Conservation (phyloP, 805 yeast species). For the Kuraishia borneana region DNA sequence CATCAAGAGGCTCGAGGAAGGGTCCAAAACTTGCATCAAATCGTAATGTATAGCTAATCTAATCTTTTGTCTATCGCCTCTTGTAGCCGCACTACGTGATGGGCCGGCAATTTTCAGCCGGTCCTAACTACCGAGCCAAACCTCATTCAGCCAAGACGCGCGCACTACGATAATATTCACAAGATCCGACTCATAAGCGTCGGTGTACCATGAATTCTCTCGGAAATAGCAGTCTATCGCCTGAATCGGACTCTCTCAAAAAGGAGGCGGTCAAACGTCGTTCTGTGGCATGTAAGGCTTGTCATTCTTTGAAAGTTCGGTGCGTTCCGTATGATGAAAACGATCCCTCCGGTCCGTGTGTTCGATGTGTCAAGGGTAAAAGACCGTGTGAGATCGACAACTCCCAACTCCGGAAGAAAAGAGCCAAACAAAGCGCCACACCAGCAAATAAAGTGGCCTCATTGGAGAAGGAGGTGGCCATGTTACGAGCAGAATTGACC, state of each 20-base stretch:
- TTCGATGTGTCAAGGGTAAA: slow-evolving; percentile 56
- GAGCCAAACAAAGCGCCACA: slow-evolving; percentile 12
- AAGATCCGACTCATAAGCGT: no score
- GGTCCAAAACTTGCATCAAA: slow-evolving; percentile 66
- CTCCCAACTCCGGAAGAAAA: slow-evolving; percentile 42
- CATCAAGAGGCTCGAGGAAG: slow-evolving; percentile 47
- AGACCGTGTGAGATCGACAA: slow-evolving; percentile 59
- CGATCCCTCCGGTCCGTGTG: slow-evolving; percentile 57
- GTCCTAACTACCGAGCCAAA: no score
- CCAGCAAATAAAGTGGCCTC: slow-evolving; percentile 6
- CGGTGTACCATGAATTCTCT: no score
- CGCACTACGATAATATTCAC: no score
- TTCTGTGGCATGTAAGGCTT: slow-evolving; percentile 56
- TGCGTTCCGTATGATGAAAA: slow-evolving; percentile 62
- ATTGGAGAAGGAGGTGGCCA: slow-evolving; percentile 9
- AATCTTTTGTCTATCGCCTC: no score
- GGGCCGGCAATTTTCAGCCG: no score
- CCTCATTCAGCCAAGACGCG: no score
- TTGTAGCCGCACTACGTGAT: no score
- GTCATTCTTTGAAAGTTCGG: slow-evolving; percentile 75
- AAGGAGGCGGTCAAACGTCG: slow-evolving; percentile 18
- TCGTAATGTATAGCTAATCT: no score
- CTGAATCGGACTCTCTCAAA: background rate
- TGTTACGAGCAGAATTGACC: slow-evolving; percentile 1
- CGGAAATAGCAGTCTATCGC: no score